Evolutionary conservation across 768 basidiomycete species (phyloP), one percentile per base, ranked within the genome.

Genomic region (Boletus vermiculosoides): DNA sequence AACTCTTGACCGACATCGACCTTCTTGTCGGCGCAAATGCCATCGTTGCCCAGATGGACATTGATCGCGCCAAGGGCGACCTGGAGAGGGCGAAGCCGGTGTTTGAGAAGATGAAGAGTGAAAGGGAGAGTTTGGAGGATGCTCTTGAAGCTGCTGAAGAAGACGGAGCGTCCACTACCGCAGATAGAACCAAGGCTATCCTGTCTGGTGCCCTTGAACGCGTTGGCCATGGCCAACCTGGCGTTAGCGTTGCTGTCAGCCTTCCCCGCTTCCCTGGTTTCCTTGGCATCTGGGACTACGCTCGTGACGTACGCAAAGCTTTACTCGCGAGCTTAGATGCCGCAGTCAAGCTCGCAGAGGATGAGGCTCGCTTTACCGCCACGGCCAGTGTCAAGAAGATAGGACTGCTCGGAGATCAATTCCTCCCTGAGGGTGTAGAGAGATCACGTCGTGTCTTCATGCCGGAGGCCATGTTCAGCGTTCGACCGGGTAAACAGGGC

Each of bases 391-490:
- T 98, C 23, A 74, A 81, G 34, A 79, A 79, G 60, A 83, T 97
- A 59, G 76, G 78, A 40, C 74, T 79, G 18, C 76, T 97, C 20
- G 94, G 85, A 20, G 88, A 96, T 57, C 76, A 77, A 55, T 84
- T 91, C 73, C 82, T 99, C 16, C 90, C 90, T 1, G 80, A 80
- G 50, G 88, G 86, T 55, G 92, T 93, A 23, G 92, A 94, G 70
- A 80, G 92, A 40, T 84, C 84, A 48, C 81, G 84, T 54, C 80
- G 92, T 28, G 84, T 96, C 13, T 99, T 99, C 79, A 85, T 92
- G 77, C 92, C 96, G n/a, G 90, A 96, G 69, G 96, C 93, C 15
- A 98, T 99, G 97, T 99, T 98, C 76, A 84, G 83, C 53, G 73
- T 80, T 42, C 78, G 77, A 23, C 70, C 75, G 30, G 71, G 79